phyloP scores from a whole-genome alignment of 2,329 filamentous ascomycete species.

The Colletotrichum siamense region DNA sequence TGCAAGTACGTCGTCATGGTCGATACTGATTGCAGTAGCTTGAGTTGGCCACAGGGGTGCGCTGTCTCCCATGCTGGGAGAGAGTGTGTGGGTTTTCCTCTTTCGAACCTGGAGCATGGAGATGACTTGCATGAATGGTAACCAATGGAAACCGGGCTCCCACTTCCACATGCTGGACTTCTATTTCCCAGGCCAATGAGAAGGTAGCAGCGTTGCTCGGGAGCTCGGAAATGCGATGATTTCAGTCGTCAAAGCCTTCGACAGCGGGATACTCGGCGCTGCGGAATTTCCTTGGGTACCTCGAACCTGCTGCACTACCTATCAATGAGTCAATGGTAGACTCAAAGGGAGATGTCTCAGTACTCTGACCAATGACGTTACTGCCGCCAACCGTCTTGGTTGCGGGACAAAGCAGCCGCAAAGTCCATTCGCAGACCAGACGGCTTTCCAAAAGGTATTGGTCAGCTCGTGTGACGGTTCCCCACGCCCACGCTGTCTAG shows the following conservation, averaged over 20 bases:
- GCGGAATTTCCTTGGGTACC: not conserved
- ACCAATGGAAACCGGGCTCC: not conserved
- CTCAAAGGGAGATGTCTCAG: not conserved
- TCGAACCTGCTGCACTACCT: not conserved
- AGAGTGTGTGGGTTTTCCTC: not conserved
- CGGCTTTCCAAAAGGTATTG: not conserved
- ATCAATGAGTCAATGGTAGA: not conserved
- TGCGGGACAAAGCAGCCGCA: not conserved
- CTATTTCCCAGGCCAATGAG: not conserved
- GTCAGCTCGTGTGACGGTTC: not conserved
- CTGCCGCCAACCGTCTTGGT: not conserved
- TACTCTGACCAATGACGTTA: not conserved
- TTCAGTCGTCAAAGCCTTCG: not conserved
- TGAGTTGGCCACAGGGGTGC: not conserved
- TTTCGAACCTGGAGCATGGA: not conserved
- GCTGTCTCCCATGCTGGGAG: not conserved
- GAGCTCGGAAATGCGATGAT: not conserved
- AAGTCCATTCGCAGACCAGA: too few relatives aligned
- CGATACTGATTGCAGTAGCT: not conserved
- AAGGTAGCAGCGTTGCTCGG: not conserved
- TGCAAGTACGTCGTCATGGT: not conserved
- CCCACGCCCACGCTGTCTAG: not conserved
- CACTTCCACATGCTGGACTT: not conserved
- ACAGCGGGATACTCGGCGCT: not conserved
- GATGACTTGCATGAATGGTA: conserved; percentile 1